Evolutionary conservation across 176 grass and related monocot species (phyloP).

Genomic region (Alopecurus myosuroides): DNA sequence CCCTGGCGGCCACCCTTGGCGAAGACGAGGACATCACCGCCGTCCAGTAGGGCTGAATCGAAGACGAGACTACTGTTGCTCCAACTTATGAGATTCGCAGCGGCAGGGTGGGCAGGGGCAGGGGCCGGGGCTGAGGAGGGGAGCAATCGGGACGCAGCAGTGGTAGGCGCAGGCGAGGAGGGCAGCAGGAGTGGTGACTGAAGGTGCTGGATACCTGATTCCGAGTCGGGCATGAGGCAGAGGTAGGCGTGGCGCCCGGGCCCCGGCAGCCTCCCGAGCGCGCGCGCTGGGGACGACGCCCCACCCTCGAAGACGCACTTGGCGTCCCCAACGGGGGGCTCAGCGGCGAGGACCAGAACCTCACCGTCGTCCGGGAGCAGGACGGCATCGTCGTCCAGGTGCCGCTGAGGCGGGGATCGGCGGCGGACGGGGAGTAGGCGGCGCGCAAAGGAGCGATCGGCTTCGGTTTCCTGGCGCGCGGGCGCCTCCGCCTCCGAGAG

Average conservation of each 20-base stretch:
- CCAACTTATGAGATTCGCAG: not conserved
- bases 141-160: not conserved
- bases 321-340: not conserved
- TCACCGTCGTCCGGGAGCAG: not conserved
- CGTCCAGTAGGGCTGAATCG: not conserved
- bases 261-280: not conserved
- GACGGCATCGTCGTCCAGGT: not conserved
- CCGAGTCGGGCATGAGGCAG: not conserved
- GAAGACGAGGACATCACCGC: not conserved
- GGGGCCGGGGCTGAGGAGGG: not conserved
- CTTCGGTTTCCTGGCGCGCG: no score
- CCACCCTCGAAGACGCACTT: not conserved
- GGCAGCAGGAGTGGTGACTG: no score
- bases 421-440: not conserved
- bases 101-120: not conserved
- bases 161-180: no score
- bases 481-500: no score
- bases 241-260: not conserved
- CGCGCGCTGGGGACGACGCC: not conserved
- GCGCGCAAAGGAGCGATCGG: no score
- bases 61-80: not conserved
- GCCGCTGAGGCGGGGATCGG: not conserved
- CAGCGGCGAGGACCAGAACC: not conserved
- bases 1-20: not conserved
- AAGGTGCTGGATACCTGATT: no score